Conservation (phyloP, 2,329 filamentous ascomycete species). For the Neonectria ditissima region DNA sequence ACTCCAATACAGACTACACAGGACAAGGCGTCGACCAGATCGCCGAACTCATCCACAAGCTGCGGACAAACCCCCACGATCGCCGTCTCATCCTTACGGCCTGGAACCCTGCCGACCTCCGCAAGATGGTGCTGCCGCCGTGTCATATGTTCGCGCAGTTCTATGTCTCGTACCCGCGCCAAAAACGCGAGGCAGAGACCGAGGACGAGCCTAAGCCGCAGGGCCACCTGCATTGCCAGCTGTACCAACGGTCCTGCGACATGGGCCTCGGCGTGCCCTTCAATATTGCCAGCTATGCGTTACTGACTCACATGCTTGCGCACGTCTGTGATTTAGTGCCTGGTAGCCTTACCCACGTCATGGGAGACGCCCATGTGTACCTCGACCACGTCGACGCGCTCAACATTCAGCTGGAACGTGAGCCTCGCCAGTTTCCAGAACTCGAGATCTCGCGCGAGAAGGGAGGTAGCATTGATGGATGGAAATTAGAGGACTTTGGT, state of each 20-base stretch:
- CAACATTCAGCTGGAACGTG: conserved; percentile 80
- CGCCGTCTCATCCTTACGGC: conserved; percentile 89
- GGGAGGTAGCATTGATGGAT: conserved; percentile 86
- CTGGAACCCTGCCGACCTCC: conserved; percentile 91
- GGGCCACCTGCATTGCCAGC: conserved; percentile 84
- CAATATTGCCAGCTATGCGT: conserved; percentile 95
- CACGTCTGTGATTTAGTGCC: conserved; percentile 86
- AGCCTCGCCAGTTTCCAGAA: conserved; percentile 84
- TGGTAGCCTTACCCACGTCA: conserved; percentile 90
- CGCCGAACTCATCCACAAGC: conserved; percentile 87
- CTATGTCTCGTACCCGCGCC: conserved; percentile 80
- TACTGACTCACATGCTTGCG: conserved; percentile 95
- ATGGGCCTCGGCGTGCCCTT: conserved; percentile 98
- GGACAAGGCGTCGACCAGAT: conserved; percentile 94
- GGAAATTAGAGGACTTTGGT: conserved; percentile 88
- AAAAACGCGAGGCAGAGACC: conserved; percentile 28
- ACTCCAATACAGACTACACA: conserved; percentile 82
- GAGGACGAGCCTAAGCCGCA: conserved; percentile 57
- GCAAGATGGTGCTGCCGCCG: conserved; percentile 90
- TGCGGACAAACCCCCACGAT: conserved; percentile 87
- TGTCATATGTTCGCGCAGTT: conserved; percentile 99
- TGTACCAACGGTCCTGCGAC: conserved; percentile 95
- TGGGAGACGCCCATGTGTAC: conserved; percentile 99
- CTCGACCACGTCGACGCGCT: conserved; percentile 91
- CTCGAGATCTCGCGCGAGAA: conserved; percentile 77